A percentile compares a stretch with the other conserved stretches of the same genome.
Evolutionary conservation across 225 moss, liverwort and hornwort genomes (phyloP).

Genomic region (Physcomitrellopsis africana): DNA sequence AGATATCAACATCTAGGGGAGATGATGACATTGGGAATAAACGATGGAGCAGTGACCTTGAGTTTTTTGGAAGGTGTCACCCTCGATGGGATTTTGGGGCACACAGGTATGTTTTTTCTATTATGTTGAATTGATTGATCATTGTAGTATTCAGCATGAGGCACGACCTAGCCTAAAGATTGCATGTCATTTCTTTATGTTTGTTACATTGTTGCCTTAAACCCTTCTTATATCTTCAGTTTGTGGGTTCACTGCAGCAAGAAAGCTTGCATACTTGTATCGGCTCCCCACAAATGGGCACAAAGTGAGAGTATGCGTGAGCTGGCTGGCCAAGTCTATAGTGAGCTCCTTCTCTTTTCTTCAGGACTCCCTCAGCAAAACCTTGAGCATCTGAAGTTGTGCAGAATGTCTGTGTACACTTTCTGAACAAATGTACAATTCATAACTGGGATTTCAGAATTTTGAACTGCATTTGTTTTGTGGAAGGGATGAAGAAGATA

Average conservation of each 20-base stretch:
- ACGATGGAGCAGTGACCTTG: slow-evolving; percentile 77
- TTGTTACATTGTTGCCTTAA: no score
- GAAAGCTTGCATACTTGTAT: slow-evolving; percentile 70
- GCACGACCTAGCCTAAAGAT: no score
- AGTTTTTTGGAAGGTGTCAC: slow-evolving; percentile 83
- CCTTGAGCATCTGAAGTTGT: slow-evolving; percentile 14
- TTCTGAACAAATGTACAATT: no score
- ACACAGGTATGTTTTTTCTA: slow-evolving; percentile 62
- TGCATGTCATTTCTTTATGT: no score
- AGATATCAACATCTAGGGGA: slow-evolving; percentile 98
- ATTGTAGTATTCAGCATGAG: no score
- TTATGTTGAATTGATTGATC: neutral
- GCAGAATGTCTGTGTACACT: no score
- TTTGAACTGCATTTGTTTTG: no score
- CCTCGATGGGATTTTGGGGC: slow-evolving; percentile 87
- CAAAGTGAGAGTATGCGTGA: slow-evolving; percentile 62
- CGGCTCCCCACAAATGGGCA: slow-evolving; percentile 67
- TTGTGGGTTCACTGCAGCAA: slow-evolving; percentile 42
- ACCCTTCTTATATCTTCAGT: no score
- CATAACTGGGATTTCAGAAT: no score
- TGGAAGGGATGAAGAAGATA: no score
- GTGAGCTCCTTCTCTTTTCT: slow-evolving; percentile 45
- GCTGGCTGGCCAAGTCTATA: slow-evolving; percentile 64
- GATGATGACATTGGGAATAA: slow-evolving; percentile 94
- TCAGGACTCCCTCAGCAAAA: slow-evolving; percentile 31